phyloP scores from a whole-genome alignment of 768 basidiomycete species.

The Phaffia tasmanica region DNA sequence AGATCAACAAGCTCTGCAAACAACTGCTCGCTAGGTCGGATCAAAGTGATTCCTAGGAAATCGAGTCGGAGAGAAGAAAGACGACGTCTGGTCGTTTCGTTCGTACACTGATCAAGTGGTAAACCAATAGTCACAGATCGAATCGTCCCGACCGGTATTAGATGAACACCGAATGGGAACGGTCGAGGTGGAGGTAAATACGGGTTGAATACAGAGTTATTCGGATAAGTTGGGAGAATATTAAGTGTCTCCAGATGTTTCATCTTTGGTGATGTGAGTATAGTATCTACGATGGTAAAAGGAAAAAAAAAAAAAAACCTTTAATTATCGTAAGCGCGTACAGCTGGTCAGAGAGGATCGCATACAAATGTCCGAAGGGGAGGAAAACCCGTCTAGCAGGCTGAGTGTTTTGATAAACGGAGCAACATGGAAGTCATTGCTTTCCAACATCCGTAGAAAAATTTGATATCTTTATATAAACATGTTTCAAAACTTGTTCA shows the following conservation, averaged over 20 bases:
- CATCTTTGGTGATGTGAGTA: slow-evolving; percentile 1
- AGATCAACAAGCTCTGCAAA: slow-evolving; percentile 22
- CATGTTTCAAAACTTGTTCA: too few relatives aligned
- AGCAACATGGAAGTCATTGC: slow-evolving; percentile 12
- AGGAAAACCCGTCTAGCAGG: slow-evolving; percentile 9
- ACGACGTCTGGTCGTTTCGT: slow-evolving; percentile 20
- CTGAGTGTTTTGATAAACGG: slow-evolving; percentile 16
- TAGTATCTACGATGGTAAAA: not conserved
- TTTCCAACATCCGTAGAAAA: slow-evolving; percentile 6
- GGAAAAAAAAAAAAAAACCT: not conserved
- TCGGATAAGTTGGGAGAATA: slow-evolving; percentile 14
- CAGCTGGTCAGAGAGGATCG: too few relatives aligned
- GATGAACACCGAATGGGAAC: slow-evolving; percentile 23
- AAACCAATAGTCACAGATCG: slow-evolving; percentile 14
- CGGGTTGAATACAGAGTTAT: not conserved
- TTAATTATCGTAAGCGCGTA: not conserved
- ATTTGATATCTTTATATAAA: not conserved
- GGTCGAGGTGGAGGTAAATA: slow-evolving; percentile 2
- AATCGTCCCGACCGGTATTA: slow-evolving; percentile 6
- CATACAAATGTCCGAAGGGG: slow-evolving; percentile 21
- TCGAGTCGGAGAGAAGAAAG: slow-evolving; percentile 16
- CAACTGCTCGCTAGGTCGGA: slow-evolving; percentile 6
- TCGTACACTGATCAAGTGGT: slow-evolving; percentile 22
- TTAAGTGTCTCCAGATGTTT: slow-evolving; percentile 12
- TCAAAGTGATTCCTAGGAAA: slow-evolving; percentile 24